Percentiles rank a stretch among this genome's conserved stretches.
These are phyloP conservation scores for Exserohilum rostratum DNA, from an alignment of 2,329 filamentous ascomycete genomes.

Conservation along the genomic window DNA sequence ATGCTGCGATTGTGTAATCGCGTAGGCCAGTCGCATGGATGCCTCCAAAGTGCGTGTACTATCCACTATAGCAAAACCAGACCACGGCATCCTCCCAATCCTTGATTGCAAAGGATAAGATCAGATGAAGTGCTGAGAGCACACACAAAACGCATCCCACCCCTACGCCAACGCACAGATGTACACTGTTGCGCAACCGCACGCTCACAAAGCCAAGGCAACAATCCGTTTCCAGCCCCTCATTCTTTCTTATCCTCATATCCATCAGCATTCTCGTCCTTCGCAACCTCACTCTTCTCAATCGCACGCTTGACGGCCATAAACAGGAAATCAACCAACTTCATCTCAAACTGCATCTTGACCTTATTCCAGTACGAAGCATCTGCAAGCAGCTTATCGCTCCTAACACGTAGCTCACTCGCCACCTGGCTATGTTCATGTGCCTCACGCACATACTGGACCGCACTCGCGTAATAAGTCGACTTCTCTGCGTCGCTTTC, in stretches of 20 bases:
- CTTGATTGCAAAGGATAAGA: no score
- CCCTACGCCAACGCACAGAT: no score
- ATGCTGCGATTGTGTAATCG: slow-evolving; percentile 1
- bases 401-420: background rate
- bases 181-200: no score
- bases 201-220: no score
- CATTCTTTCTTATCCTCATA: background rate
- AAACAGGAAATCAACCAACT: background rate
- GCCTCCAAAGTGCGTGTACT: no score
- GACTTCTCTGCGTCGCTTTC: background rate
- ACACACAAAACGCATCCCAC: no score
- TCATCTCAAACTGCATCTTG: background rate
- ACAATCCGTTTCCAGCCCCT: no score
- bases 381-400: background rate
- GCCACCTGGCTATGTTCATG: background rate
- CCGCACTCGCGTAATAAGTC: background rate
- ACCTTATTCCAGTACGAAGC: background rate
- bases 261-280: background rate
- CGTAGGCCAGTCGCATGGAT: no score
- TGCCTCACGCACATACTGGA: background rate
- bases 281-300: background rate
- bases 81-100: no score
- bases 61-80: no score
- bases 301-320: background rate
- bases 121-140: no score